Evolutionary conservation across 345 rosid genomes (phyloP), one percentile per base, ranked within the genome.

Genomic region (Psidium guajava): DNA sequence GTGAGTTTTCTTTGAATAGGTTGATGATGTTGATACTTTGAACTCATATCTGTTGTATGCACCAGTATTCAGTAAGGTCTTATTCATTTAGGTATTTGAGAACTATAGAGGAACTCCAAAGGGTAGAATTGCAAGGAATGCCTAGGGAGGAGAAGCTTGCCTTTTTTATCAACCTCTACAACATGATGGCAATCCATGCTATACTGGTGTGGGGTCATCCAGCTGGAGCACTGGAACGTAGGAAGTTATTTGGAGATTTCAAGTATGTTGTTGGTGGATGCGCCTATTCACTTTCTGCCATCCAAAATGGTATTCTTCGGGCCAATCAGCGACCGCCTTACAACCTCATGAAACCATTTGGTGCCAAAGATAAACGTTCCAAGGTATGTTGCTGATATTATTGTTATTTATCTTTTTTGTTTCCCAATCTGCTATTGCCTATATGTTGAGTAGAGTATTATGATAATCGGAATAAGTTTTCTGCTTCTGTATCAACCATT

Each of bases 161-260:
- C 8, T 96, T 96, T 90, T 96, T 96, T 57, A 32, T 96, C 86
- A 96, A 96, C 88, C 94, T 96, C 86, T 93, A 94, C 87, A 95
- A 95, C 89, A 93, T 94, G 98, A 94, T 95, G 98, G 93, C 94
- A 57, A 91, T 96, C 85, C 99, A 95, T 89, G 94, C 94, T 59
- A 93, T 93, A 92, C 87, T 95, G 58, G 92, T 92, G 83, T 92
- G 88, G 88, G 96, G 98, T 54, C 91, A 92, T 89, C 98, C 98
- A 18, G n/a, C 81, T 82, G 96, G 99, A 82, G 88, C 95, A 83
- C 83, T 94, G 81, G 98, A 96, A 75, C 86, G 98, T 84, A 91
- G 93, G 82, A 92, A 87, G 91, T 87, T 95, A 87, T 91, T 94
- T 82, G 94, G 92, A 24, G 96, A 95, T 87, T 95, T 96, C 86